Evolutionary conservation across 2,329 filamentous ascomycete species (phyloP).

Genomic region (Alternaria hordeiaustralica): DNA sequence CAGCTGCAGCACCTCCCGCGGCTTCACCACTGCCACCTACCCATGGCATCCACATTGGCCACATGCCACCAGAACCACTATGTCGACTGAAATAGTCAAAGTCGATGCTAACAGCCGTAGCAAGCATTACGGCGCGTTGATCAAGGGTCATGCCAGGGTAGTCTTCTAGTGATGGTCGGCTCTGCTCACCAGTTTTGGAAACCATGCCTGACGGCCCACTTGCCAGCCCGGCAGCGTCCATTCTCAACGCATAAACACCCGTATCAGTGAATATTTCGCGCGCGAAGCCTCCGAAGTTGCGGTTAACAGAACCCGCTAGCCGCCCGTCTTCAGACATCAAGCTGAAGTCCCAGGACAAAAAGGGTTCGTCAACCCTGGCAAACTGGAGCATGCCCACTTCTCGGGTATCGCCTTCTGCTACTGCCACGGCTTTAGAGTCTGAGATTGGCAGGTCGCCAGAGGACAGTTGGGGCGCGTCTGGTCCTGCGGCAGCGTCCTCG

Average conservation of each 20-base stretch:
- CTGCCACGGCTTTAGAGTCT: slow-evolving; percentile 54
- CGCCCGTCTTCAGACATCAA: slow-evolving; percentile 58
- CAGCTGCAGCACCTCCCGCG: slow-evolving; percentile 50
- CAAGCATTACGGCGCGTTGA: slow-evolving; percentile 70
- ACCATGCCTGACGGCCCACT: slow-evolving; percentile 49
- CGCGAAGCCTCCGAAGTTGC: slow-evolving; percentile 68
- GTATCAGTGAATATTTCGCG: slow-evolving; percentile 71
- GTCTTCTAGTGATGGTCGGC: slow-evolving; percentile 21
- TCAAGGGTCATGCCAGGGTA: slow-evolving; percentile 67
- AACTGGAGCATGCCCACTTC: slow-evolving; percentile 64
- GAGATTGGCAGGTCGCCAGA: slow-evolving; percentile 58
- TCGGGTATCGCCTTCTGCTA: slow-evolving; percentile 44
- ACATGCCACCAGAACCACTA: slow-evolving; percentile 54
- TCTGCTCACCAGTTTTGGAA: slow-evolving; percentile 45
- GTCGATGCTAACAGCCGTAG: slow-evolving; percentile 69
- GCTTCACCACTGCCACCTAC: slow-evolving; percentile 36
- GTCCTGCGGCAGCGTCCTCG: slow-evolving; percentile 43
- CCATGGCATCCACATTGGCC: slow-evolving; percentile 61
- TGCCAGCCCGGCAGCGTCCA: slow-evolving; percentile 63
- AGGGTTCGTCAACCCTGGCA: slow-evolving; percentile 67
- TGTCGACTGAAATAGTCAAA: slow-evolving; percentile 73
- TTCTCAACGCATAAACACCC: slow-evolving; percentile 68
- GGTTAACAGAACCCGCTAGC: slow-evolving; percentile 67
- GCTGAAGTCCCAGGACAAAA: slow-evolving; percentile 70
- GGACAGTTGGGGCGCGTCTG: slow-evolving; percentile 49